Evolutionary conservation across 768 basidiomycete species (phyloP).

Genomic region (Hypsizygus marmoreus): DNA sequence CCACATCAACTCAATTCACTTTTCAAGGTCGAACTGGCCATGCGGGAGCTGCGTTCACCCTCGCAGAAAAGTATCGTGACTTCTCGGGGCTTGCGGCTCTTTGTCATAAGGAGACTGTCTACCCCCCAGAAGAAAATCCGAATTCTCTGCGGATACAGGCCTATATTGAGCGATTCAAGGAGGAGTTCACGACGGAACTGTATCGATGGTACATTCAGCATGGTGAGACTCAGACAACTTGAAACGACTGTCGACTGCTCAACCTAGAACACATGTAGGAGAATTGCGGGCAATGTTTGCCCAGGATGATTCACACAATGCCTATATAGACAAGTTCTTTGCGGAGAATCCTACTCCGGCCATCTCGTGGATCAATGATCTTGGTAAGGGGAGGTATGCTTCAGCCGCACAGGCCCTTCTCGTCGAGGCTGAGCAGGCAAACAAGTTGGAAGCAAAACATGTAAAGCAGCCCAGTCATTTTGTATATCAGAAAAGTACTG

Average conservation of each 20-base stretch:
- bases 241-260: background rate
- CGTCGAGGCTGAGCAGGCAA: conserved; percentile 56
- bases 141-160: conserved; percentile 59
- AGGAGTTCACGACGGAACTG: conserved; percentile 86
- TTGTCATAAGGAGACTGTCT: conserved; percentile 69
- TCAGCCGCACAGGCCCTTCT: conserved; percentile 66
- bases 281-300: conserved; percentile 83
- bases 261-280: conserved; percentile 42
- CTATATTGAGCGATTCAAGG: conserved; percentile 79
- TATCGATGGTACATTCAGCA: conserved; percentile 93
- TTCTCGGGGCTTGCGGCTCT: conserved; percentile 84
- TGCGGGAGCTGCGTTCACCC: conserved; percentile 68
- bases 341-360: conserved; percentile 53
- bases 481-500: background rate
- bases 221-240: conserved; percentile 44
- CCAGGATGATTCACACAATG: conserved; percentile 62
- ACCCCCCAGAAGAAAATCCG: conserved; percentile 65
- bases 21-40: conserved; percentile 64
- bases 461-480: conserved; percentile 44
- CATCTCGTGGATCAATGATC: conserved; percentile 87
- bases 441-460: conserved; percentile 71
- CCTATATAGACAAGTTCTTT: conserved; percentile 76
- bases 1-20: conserved; percentile 3
- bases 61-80: conserved; percentile 88
- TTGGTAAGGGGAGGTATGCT: conserved; percentile 67